Conservation (phyloP, 768 basidiomycete genomes). For the Stropharia rugosoannulata region DNA sequence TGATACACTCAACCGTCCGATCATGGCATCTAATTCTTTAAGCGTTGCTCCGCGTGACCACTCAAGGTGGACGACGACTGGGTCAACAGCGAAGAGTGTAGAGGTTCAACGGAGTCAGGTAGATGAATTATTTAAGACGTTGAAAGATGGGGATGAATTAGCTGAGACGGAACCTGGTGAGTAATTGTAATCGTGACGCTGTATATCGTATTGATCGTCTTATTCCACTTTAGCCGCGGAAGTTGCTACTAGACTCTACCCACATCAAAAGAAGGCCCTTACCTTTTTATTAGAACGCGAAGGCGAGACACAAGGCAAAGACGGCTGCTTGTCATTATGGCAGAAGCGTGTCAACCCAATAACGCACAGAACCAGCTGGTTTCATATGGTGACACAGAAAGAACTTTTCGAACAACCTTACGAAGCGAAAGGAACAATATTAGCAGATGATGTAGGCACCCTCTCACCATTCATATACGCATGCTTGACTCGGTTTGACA, state of each 20-base stretch:
- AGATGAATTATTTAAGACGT: constrained; percentile 88
- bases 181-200: constrained; percentile 19
- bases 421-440: constrained; percentile 79
- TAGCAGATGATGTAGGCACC: constrained; percentile 90
- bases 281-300: constrained; percentile 93
- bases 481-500: constrained; percentile 28
- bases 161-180: constrained; percentile 82
- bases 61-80: constrained; percentile 58
- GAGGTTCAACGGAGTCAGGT: constrained; percentile 93
- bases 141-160: constrained; percentile 87
- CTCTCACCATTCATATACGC: constrained; percentile 12
- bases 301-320: constrained; percentile 54
- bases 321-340: constrained; percentile 77
- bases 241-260: constrained; percentile 86
- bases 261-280: constrained; percentile 97
- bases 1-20: constrained; percentile 54
- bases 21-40: constrained; percentile 39
- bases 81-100: constrained; percentile 66
- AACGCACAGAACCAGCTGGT: constrained; percentile 56
- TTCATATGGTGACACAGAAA: constrained; percentile 81
- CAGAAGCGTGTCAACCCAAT: constrained; percentile 52
- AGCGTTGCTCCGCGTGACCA: constrained; percentile 31
- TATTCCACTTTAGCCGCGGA: constrained; percentile 46
- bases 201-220: constrained; percentile 11
- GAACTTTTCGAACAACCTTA: constrained; percentile 65